Evolutionary conservation across 2,329 filamentous ascomycete species (phyloP), one percentile per base, ranked within the genome.

Genomic region (Aureobasidium sp.): DNA sequence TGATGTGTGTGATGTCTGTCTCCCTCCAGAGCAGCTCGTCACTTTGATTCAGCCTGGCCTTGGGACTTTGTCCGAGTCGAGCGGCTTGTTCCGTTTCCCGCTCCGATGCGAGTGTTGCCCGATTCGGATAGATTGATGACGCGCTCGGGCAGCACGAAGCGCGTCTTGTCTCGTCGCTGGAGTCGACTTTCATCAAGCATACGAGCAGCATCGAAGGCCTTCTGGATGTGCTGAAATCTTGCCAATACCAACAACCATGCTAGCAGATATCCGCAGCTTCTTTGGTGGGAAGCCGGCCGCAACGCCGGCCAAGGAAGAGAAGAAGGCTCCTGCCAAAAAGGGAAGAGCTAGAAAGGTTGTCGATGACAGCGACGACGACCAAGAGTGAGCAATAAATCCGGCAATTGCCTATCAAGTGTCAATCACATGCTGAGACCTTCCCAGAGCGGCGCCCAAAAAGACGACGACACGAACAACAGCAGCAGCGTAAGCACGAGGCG

Each of bases 251-350:
- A 37, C 6, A 17, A 50, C 16, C 21, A 95, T 95, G 90, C 82
- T 90, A 51, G 66, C 77, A 58, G 91, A 97, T 70, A 97, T 96
- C 64, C 80, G 90, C 65, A 89, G 78, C 62, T 97, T 96, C 71
- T 96, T 97, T 74, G 83, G 85, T 53, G 82, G 86, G 57, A 90
- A 90, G 68, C 80, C 81, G 48, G 77, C 79, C 58, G 72, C 77
- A 39, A 72, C 78, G 14, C 75, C 63, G 57, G 68, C 76, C 61
- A 55, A 76, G 62, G 50, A 56, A n/a, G 49, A 76, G 62, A 54
- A 58, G 63, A 66, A 59, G 62, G 64, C 50, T 56, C 65, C 29
- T 66, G 68, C 62, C 64, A 75, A 65, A 55, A 75, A 75, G 61
- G 73, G 73, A 32, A 67, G 73, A 68, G 69, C 74, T 32, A 61